phyloP scores from a whole-genome alignment of 768 basidiomycete species.

The Phaffia australis region DNA sequence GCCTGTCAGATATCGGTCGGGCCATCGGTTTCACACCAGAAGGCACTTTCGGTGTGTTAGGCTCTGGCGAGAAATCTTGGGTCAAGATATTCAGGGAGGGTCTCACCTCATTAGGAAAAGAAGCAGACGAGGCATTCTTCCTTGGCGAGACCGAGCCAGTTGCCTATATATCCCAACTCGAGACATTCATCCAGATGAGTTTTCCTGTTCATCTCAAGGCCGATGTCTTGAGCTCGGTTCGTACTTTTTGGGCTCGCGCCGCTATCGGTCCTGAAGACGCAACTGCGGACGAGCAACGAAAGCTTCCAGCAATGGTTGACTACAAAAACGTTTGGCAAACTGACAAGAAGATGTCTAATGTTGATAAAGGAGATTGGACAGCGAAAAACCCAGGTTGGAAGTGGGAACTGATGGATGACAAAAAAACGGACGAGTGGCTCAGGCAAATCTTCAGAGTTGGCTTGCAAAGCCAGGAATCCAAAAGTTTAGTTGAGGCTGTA shows the following conservation, averaged over 20 bases:
- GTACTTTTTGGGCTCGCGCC: background rate
- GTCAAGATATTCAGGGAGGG: background rate
- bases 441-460: background rate
- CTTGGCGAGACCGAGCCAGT: background rate
- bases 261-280: background rate
- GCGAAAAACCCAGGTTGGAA: constrained; percentile 7
- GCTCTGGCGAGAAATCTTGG: background rate
- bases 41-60: too few species aligned
- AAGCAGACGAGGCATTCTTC: constrained; percentile 7
- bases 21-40: too few species aligned
- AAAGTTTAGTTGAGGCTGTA: background rate
- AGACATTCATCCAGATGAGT: background rate
- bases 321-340: constrained; percentile 19
- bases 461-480: background rate
- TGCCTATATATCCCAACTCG: constrained; percentile 3
- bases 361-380: constrained; percentile 1
- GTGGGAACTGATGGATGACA: constrained; percentile 17
- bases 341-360: background rate
- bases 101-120: background rate
- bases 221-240: background rate
- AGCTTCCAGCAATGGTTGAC: constrained; percentile 1
- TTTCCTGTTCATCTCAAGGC: constrained; percentile 5
- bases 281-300: too few species aligned
- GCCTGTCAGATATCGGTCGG: too few species aligned
- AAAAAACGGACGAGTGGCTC: constrained; percentile 14